Percentiles rank a stretch among this genome's conserved stretches.
Evolutionary conservation across 108 stramenopile species (phyloP).

Genomic region (Cyclotella cryptica): DNA sequence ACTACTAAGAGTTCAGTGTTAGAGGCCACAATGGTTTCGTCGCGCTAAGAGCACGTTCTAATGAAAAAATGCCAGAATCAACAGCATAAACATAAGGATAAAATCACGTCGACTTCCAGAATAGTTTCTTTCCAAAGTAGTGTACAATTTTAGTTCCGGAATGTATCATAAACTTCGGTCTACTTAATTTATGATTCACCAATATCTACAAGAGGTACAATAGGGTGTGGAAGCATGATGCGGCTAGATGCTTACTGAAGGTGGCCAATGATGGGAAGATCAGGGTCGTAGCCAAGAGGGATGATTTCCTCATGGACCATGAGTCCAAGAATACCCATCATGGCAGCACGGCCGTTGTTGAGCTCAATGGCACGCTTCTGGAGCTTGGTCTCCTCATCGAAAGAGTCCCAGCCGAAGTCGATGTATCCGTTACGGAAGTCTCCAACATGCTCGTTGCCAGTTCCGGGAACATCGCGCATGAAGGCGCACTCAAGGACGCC

Average conservation of each 20-base stretch:
- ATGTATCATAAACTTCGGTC: no score
- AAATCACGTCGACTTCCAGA: no score
- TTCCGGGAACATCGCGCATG: slow-evolving; percentile 11
- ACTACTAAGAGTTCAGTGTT: no score
- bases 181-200: no score
- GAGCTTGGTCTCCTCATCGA: slow-evolving; percentile 71
- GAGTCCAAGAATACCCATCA: slow-evolving; percentile 74
- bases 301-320: slow-evolving; percentile 69
- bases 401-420: slow-evolving; percentile 78
- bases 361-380: slow-evolving; percentile 90
- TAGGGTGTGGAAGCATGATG: no score
- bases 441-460: slow-evolving; percentile 8
- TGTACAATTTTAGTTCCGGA: no score
- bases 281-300: slow-evolving; percentile 56
- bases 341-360: slow-evolving; percentile 92
- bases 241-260: slow-evolving; percentile 24
- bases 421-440: slow-evolving; percentile 79
- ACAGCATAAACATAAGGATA: no score
- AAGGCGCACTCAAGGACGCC: slow-evolving; percentile 1
- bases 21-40: no score
- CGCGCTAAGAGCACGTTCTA: no score
- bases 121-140: no score
- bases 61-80: no score
- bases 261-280: slow-evolving; percentile 67
- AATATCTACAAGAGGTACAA: no score